These are phyloP conservation scores for Ustanciosporium gigantosporum DNA, from an alignment of 1,284 basidiomycete genomes.

Conservation along the genomic window DNA sequence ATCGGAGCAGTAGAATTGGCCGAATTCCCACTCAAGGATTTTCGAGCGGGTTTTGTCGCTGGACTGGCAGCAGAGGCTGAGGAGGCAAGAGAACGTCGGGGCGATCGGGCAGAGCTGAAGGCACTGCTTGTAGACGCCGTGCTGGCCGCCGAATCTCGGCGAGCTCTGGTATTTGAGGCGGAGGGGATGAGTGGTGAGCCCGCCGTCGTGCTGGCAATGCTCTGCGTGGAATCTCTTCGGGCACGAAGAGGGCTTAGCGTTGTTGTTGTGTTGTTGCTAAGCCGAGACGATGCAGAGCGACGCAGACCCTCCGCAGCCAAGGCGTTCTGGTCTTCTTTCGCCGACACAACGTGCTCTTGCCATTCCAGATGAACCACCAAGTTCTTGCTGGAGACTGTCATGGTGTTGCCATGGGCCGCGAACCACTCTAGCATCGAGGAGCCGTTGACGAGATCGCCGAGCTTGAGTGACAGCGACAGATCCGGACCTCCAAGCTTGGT, in stretches of 20 bases:
- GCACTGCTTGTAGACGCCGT: slow-evolving; percentile 23
- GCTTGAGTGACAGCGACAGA: slow-evolving; percentile 13
- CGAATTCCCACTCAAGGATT: too few species aligned
- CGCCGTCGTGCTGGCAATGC: slow-evolving; percentile 20
- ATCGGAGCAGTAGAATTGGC: slow-evolving; percentile 2
- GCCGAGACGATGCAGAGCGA: slow-evolving; percentile 20
- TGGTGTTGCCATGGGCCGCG: slow-evolving; percentile 82
- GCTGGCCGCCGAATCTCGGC: slow-evolving; percentile 36
- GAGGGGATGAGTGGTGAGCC: slow-evolving; percentile 1
- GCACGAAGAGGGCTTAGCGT: slow-evolving; percentile 22
- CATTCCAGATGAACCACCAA: slow-evolving; percentile 84
- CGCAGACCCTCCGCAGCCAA: slow-evolving; percentile 20
- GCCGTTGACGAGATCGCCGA: slow-evolving; percentile 36
- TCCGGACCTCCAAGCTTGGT: slow-evolving; percentile 71
- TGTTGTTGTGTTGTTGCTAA: slow-evolving; percentile 9
- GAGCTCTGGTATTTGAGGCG: slow-evolving; percentile 3
- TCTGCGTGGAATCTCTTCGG: slow-evolving; percentile 37
- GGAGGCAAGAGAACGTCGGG: slow-evolving; percentile 10
- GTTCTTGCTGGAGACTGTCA: slow-evolving; percentile 87
- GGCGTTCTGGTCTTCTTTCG: slow-evolving; percentile 5
- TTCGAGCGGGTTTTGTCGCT: too few species aligned
- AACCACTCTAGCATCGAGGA: slow-evolving; percentile 67
- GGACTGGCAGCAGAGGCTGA: slow-evolving; percentile 6
- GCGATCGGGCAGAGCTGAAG: slow-evolving; percentile 7
- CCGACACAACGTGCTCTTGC: slow-evolving; percentile 68